Conservation (phyloP, 2,329 filamentous ascomycete genomes). For the Xylariales sp. region DNA sequence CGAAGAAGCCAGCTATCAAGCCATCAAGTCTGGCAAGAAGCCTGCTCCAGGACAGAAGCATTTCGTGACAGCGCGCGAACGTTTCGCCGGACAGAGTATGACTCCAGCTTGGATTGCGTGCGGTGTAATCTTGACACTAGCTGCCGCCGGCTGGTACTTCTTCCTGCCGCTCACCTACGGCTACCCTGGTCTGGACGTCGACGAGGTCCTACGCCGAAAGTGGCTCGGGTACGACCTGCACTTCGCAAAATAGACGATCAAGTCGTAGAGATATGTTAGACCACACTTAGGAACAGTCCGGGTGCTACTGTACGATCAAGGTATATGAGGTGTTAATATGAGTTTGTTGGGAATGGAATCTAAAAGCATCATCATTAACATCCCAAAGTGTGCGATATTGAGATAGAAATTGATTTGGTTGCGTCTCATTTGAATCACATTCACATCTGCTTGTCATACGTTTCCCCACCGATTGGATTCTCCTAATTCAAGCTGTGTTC, state of each 20-base stretch:
- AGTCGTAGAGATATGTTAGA: neutral
- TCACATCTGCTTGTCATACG: too few relatives aligned
- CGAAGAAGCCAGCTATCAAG: conserved; percentile 45
- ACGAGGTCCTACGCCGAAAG: conserved; percentile 77
- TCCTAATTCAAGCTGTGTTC: too few relatives aligned
- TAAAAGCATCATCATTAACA: too few relatives aligned
- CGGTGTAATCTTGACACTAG: conserved; percentile 60
- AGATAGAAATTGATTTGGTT: too few relatives aligned
- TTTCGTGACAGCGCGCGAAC: conserved; percentile 74
- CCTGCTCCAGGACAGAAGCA: conserved; percentile 38
- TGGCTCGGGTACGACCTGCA: conserved; percentile 97
- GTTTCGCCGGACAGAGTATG: conserved; percentile 74
- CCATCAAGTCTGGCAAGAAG: conserved; percentile 42
- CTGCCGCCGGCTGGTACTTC: conserved; percentile 80
- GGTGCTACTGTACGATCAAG: too few relatives aligned
- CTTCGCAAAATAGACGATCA: conserved; percentile 79
- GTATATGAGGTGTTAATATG: too few relatives aligned
- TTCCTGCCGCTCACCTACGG: conserved; percentile 96
- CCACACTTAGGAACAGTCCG: neutral
- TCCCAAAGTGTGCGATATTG: too few relatives aligned
- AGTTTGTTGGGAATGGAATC: too few relatives aligned
- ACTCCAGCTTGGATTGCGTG: conserved; percentile 74
- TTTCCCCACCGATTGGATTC: too few relatives aligned
- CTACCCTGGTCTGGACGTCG: conserved; percentile 77
- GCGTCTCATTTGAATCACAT: too few relatives aligned